Evolutionary conservation across 768 basidiomycete genomes (phyloP).

Genomic region (Dioszegia hungarica): DNA sequence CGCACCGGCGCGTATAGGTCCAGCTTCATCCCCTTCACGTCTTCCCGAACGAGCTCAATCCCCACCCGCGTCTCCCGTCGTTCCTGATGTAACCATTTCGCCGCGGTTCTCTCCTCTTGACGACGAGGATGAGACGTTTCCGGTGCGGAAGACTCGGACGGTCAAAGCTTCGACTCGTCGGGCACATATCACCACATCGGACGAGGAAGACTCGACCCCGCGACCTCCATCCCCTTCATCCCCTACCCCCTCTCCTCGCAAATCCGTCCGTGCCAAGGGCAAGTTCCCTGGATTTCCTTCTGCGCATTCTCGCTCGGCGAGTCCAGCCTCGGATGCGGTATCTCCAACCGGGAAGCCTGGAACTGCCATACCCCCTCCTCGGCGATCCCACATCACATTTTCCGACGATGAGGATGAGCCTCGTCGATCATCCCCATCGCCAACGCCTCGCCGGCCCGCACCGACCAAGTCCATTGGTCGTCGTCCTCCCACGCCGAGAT

Average conservation of each 20-base stretch:
- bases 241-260: no score
- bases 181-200: not conserved
- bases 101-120: no score
- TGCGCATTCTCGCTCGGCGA: no score
- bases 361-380: not conserved
- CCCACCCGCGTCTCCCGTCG: not conserved
- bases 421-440: not conserved
- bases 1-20: no score
- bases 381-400: not conserved
- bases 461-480: not conserved
- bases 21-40: no score
- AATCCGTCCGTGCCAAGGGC: no score
- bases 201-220: conserved; percentile 3
- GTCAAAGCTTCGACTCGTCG: not conserved
- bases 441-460: not conserved
- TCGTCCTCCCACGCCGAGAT: not conserved
- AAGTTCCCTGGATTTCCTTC: no score
- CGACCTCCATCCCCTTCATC: no score
- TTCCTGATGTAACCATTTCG: not conserved
- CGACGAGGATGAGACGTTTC: conserved; percentile 1
- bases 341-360: not conserved
- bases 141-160: not conserved
- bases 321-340: no score
- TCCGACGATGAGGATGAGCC: not conserved
- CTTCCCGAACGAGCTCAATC: not conserved